Evolutionary conservation across 2,329 filamentous ascomycete genomes (phyloP), one percentile per base, ranked within the genome.

Genomic region (Penicillium sp.): DNA sequence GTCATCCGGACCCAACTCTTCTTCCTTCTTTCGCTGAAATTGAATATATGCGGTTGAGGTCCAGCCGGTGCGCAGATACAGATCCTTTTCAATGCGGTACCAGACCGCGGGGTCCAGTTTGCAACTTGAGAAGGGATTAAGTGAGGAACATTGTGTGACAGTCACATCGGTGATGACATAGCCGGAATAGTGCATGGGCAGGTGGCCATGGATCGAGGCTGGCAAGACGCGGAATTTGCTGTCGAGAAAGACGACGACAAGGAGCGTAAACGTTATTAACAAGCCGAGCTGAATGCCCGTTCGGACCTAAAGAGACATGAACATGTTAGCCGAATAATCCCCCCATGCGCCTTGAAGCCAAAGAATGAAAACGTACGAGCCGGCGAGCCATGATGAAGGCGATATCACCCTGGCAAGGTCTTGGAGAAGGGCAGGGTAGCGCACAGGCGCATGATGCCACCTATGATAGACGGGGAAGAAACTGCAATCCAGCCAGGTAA

Each of bases 1-100:
- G 71, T 96, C 92, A 1, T 87, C 83, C 0, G 85, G 78, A 2
- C 81, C 82, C 46, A 96, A 83, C 61, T 96, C 91, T 73, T 94
- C 90, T 78, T 96, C 92, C 68, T 89, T 88, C 81, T 93, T 95
- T 64, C 91, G 85, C 75, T 90, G 86, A 60, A 96, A 85, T 72
- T 93, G 89, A 27, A 97, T 75, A 74, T 91, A 97, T 35, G 91
- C 92, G 71, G 85, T 90, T 31, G 86, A 85, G 44, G 90, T 82
- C 86, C 91, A 91, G 53, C 87, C 85, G 59, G 84, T 85, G 61
- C 86, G 86, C 18, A 97, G 84, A 72, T 92, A 95, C 0, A 97
- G 83, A 71, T 97, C 92, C 78, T 96, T 97, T 65, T 96, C 90
- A 62, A 97, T 81, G 50, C 90, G 89, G 67, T 91, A 87, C 93